Evolutionary conservation across 192 early-diverging fungal genomes (phyloP).

Genomic region (Rhizoclosmatium sp.): DNA sequence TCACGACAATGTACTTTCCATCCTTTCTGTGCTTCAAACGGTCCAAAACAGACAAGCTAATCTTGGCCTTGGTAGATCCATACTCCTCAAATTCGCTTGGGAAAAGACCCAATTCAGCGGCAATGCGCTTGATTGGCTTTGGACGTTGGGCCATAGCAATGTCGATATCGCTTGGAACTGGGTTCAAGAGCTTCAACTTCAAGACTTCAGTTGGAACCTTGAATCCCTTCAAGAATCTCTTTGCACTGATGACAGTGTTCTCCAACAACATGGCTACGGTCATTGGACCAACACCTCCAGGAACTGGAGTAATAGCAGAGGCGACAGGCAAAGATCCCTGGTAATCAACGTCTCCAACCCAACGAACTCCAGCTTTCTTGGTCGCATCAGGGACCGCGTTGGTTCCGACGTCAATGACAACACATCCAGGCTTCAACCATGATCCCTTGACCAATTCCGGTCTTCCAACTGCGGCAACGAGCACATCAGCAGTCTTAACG

Average conservation of each 20-base stretch:
- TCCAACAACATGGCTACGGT: conserved; percentile 97
- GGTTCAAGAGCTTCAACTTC: conserved; percentile 69
- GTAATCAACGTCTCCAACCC: conserved; percentile 95
- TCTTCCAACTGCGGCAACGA: conserved; percentile 89
- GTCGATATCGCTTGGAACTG: conserved; percentile 94
- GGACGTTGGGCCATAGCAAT: conserved; percentile 91
- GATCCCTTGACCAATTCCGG: conserved; percentile 83
- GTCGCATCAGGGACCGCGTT: conserved; percentile 86
- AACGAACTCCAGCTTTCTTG: conserved; percentile 89
- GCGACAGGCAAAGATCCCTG: conserved; percentile 74
- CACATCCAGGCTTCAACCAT: conserved; percentile 94
- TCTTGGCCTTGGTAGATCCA: conserved; percentile 90
- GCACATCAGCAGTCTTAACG: conserved; percentile 84
- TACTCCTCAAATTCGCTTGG: conserved; percentile 80
- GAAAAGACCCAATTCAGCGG: conserved; percentile 83
- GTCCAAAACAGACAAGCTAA: conserved; percentile 81
- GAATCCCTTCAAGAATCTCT: conserved; percentile 68
- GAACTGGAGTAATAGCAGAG: conserved; percentile 91
- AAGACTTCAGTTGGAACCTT: conserved; percentile 59
- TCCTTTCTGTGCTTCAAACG: conserved; percentile 80
- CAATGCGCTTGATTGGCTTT: conserved; percentile 81
- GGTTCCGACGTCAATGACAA: conserved; percentile 98
- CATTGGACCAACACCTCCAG: conserved; percentile 99
- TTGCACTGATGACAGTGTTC: conserved; percentile 84
- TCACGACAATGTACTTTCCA: conserved; percentile 94